Percentiles rank a stretch among this genome's conserved stretches.
These are phyloP conservation scores for Mortierella polycephala DNA, from an alignment of 371 early-diverging fungal genomes.

Conservation along the genomic window DNA sequence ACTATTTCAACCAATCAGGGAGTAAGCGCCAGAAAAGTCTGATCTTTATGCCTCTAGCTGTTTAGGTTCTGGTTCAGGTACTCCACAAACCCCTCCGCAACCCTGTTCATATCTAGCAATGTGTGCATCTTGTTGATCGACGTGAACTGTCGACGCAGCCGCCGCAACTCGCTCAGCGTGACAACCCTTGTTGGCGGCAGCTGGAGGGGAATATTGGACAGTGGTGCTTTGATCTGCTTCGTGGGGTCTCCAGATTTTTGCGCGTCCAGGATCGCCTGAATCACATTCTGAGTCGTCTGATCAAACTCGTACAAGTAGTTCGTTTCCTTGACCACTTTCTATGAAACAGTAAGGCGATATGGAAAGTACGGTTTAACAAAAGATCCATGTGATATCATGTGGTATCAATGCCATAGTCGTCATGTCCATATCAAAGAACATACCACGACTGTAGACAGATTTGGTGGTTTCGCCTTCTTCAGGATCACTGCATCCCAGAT, in stretches of 20 bases:
- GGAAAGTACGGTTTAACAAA: not conserved
- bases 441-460: slow-evolving; percentile 81
- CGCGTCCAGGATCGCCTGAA: slow-evolving; percentile 78
- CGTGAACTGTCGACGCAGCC: slow-evolving; percentile 86
- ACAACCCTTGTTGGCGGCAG: slow-evolving; percentile 79
- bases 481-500: slow-evolving; percentile 85
- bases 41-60: not conserved
- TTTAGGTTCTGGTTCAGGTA: slow-evolving; percentile 86
- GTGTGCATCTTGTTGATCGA: slow-evolving; percentile 89
- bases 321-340: slow-evolving; percentile 89
- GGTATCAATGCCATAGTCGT: not conserved
- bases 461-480: slow-evolving; percentile 85
- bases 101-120: slow-evolving; percentile 67
- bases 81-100: slow-evolving; percentile 89
- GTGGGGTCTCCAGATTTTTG: slow-evolving; percentile 79
- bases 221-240: slow-evolving; percentile 72
- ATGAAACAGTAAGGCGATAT: slow-evolving; percentile 8
- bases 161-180: slow-evolving; percentile 84
- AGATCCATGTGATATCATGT: not conserved
- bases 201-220: slow-evolving; percentile 54
- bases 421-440: not conserved
- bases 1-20: too few relatives aligned
- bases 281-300: slow-evolving; percentile 80
- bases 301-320: slow-evolving; percentile 94
- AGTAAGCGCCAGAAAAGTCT: not conserved